Base-by-base conservation (phyloP, 2,329 filamentous ascomycete genomes). In the Microsporum ferrugineum region DNA sequence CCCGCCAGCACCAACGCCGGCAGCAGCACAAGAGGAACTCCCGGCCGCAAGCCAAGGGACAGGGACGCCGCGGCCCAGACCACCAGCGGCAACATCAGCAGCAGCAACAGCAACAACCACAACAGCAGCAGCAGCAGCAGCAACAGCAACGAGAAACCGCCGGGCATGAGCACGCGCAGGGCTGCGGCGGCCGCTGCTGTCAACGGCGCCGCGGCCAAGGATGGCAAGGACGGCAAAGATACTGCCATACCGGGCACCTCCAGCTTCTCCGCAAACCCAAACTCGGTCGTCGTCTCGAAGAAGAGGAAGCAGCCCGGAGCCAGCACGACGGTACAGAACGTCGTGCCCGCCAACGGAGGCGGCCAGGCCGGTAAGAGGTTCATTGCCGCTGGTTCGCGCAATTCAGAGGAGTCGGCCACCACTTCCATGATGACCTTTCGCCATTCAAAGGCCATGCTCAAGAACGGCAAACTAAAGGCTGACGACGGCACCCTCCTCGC, bases 341-440 rank as follows among this genome's bases (percentile, higher is more conserved):
- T 62, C 36, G 56, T 64, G 12, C 62, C 65, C 41, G 60, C 63
- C 33, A 62, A 58, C 4, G 59, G 27, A 17, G 41, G 51, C 3
- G 51, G 33, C 12, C 29, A 33, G 27, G 27, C 56, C 12, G 57
- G 4, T 29, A 75, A 74, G 64, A 69, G 71, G 65, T 65, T 72
- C 68, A 71, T 75, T 68, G 72, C 72, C 56, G 70, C 76, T 62
- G 65, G 68, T 45, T 64, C 65, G 27, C 65, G 69, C 55, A 60
- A 56, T 38, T 56, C 67, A 31, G 68, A 73, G 45, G 68, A 66
- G 29, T 67, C 71, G 58, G 70, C 70, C 65, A 85, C 90, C 69
- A 87, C 88, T 59, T 96, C 95, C 73, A 87, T 97, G 85, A 83
- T 96, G 77, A 90, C 84, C 49, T 97, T 97, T 75, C 86, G 89